Base-by-base conservation (phyloP, 192 early-diverging fungal species). In the Allomyces macrogynus region DNA sequence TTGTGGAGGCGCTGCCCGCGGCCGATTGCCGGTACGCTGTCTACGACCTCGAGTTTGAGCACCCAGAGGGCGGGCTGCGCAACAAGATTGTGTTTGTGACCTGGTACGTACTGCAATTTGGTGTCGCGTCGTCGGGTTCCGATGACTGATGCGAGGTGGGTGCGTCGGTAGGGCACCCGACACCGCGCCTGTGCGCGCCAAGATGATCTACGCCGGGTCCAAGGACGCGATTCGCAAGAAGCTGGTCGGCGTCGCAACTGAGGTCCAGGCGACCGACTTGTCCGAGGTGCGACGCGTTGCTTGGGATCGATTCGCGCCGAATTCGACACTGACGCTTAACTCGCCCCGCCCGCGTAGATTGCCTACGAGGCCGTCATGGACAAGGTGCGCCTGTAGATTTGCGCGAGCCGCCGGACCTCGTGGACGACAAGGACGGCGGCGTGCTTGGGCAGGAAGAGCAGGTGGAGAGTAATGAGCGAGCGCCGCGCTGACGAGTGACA, bases 161-260 rank as follows among this genome's bases (percentile, higher is more conserved):
- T 18, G 7, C 24, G 5, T 18, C 26, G 32, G 1, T 72, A 89
- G 87, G 87, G 74, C 84, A 42, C 93, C 93, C 24, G 90, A 93
- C 65, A 74, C 63, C 5, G 77, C 89, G 25, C 84, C 77, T 68
- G 75, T 93, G 66, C 83, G 80, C 71, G 64, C 76, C 71, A 92
- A 92, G 82, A 96, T 96, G 93, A 61, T 93, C 69, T 94, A 93
- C 77, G 82, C 93, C 24, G 81, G 87, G 40, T 83, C 78, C 75
- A 94, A 90, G 75, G 83, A 86, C 57, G 86, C 80, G 62, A 70
- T 96, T 49, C 81, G 84, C 70, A 83, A 77, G 71, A 73, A 75
- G 66, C 80, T 93, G 24, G 78, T 81, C 43, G 92, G 90, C 61
- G 67, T 92, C 65, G 80, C 73, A 63, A 70, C 73, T 43, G 88